Conservation (phyloP, 1,284 basidiomycete genomes). For the Wallemia mellicola region DNA sequence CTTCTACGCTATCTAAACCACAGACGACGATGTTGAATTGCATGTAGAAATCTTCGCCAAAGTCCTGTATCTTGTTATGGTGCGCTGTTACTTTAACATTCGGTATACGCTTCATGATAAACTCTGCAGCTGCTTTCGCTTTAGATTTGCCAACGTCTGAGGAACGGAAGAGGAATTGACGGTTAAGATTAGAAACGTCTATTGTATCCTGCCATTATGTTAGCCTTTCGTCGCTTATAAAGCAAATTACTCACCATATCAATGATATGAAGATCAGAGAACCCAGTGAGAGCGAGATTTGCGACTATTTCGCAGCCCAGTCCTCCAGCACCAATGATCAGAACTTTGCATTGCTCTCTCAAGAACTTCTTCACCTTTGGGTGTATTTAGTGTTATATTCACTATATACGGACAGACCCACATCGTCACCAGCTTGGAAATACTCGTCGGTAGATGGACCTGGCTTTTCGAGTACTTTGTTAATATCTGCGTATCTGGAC, state of each 20-base stretch:
- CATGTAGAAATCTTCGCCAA: slow-evolving; percentile 80
- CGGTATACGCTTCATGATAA: slow-evolving; percentile 76
- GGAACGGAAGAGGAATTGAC: slow-evolving; percentile 91
- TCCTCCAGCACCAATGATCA: slow-evolving; percentile 89
- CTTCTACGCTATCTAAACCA: slow-evolving; percentile 90
- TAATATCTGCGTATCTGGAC: slow-evolving; percentile 8
- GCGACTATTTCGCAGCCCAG: slow-evolving; percentile 83
- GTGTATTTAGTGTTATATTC: neutral
- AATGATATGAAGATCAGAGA: slow-evolving; percentile 94
- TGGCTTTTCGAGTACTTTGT: slow-evolving; percentile 41
- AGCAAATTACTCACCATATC: slow-evolving; percentile 33
- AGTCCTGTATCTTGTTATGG: slow-evolving; percentile 94
- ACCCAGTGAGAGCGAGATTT: slow-evolving; percentile 73
- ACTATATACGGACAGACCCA: slow-evolving; percentile 1
- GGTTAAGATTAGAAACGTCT: slow-evolving; percentile 92
- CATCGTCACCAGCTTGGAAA: slow-evolving; percentile 36
- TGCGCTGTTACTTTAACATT: slow-evolving; percentile 88
- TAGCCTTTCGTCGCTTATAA: neutral
- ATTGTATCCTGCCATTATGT: slow-evolving; percentile 41
- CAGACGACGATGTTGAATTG: slow-evolving; percentile 92
- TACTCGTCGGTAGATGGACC: slow-evolving; percentile 46
- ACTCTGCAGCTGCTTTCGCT: slow-evolving; percentile 75
- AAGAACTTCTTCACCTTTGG: slow-evolving; percentile 69
- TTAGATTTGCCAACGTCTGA: slow-evolving; percentile 86
- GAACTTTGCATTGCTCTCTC: slow-evolving; percentile 53